These are phyloP conservation scores for Phytophthora citrophthora DNA, from an alignment of 352 stramenopile species.

Conservation along the genomic window DNA sequence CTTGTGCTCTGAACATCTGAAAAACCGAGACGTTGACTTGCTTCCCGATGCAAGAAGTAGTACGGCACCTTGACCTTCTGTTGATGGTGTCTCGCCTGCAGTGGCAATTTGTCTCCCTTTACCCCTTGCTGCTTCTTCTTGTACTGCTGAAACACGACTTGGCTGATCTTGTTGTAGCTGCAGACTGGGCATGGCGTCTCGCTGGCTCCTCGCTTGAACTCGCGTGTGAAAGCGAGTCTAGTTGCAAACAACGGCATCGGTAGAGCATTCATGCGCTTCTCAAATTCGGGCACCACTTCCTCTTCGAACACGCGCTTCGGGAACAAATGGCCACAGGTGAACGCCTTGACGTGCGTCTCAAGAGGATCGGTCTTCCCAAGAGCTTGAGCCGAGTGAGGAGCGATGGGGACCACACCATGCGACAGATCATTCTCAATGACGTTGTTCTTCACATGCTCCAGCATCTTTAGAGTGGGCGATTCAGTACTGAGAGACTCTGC, in stretches of 20 bases:
- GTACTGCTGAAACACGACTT: conserved; percentile 50
- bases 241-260: conserved; percentile 67
- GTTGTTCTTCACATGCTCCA: conserved; percentile 80
- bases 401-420: conserved; percentile 55
- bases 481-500: conserved; percentile 4
- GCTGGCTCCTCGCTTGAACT: conserved; percentile 67
- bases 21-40: conserved; percentile 36
- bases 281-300: conserved; percentile 82
- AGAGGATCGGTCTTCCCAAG: conserved; percentile 85
- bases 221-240: conserved; percentile 63
- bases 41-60: conserved; percentile 69
- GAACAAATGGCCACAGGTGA: conserved; percentile 85
- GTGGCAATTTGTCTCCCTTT: not conserved
- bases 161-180: conserved; percentile 82
- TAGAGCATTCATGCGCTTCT: conserved; percentile 77
- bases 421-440: conserved; percentile 75
- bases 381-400: conserved; percentile 65
- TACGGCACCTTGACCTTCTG: conserved; percentile 29
- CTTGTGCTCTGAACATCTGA: conserved; percentile 19
- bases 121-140: conserved; percentile 9
- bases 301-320: conserved; percentile 89
- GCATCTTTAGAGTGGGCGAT: conserved; percentile 40
- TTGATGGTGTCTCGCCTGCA: conserved; percentile 1
- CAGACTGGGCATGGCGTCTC: conserved; percentile 85
- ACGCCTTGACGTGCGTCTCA: conserved; percentile 87